Conservation (phyloP, 164 flowering plant genomes). For the Stephania japonica region DNA sequence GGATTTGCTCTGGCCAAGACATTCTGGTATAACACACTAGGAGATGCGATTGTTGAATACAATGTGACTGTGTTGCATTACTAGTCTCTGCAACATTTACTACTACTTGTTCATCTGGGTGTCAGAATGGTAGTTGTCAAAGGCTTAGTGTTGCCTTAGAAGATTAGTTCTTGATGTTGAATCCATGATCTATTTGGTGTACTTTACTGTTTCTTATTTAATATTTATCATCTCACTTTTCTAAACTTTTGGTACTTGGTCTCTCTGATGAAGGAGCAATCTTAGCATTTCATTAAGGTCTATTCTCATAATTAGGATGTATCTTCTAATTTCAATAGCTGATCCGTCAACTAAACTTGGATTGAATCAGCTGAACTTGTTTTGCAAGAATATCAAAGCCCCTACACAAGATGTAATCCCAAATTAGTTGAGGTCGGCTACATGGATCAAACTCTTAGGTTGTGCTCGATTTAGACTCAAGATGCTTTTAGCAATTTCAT, state of each 20-base stretch:
- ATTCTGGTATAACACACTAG: slow-evolving; percentile 15
- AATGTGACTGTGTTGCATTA: slow-evolving; percentile 38
- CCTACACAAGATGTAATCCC: no score
- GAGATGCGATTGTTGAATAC: slow-evolving; percentile 40
- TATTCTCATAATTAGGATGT: not conserved
- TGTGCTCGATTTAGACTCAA: no score
- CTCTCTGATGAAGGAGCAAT: not conserved
- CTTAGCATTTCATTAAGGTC: not conserved
- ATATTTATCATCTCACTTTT: not conserved
- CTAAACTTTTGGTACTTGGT: not conserved
- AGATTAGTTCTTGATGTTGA: not conserved
- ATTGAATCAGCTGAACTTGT: no score
- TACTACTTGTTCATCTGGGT: not conserved
- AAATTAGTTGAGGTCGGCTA: no score
- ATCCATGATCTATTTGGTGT: not conserved
- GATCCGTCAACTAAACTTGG: no score
- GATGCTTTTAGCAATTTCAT: no score
- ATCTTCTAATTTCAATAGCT: not conserved
- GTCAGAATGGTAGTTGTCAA: not conserved
- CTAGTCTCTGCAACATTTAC: slow-evolving; percentile 4
- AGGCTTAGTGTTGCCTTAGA: not conserved
- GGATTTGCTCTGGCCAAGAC: slow-evolving; percentile 37
- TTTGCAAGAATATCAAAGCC: no score
- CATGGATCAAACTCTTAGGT: no score
- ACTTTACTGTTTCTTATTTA: not conserved